Conservation (phyloP, 192 early-diverging fungal species). For the Neocallimastix lanati region DNA sequence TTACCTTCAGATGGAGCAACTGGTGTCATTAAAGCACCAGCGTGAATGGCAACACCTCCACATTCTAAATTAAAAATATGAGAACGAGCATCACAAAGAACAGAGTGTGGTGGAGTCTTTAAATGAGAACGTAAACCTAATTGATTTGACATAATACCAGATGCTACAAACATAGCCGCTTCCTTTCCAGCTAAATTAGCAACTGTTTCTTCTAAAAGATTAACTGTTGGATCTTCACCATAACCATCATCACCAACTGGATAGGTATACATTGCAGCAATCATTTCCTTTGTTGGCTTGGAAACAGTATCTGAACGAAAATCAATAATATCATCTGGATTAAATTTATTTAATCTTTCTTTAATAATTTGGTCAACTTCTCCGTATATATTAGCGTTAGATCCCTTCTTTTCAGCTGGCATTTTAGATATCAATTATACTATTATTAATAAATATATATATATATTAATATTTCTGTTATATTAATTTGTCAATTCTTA, state of each 20-base stretch:
- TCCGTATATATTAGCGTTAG: neutral
- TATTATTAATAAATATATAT: no score
- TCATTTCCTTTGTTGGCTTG: conserved; percentile 33
- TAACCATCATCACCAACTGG: conserved; percentile 48
- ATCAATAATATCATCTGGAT: conserved; percentile 2
- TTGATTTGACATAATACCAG: conserved; percentile 64
- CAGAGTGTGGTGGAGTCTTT: conserved; percentile 52
- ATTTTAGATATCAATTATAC: neutral
- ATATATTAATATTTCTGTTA: no score
- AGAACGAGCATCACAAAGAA: conserved; percentile 53
- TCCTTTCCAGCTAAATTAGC: conserved; percentile 58
- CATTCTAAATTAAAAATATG: conserved; percentile 68
- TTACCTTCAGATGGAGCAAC: conserved; percentile 26
- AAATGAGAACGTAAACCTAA: conserved; percentile 61
- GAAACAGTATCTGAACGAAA: conserved; percentile 28
- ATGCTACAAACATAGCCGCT: conserved; percentile 58
- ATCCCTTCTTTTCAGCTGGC: neutral
- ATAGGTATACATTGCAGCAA: conserved; percentile 27
- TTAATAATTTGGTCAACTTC: neutral
- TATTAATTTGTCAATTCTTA: no score
- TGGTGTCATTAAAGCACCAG: conserved; percentile 33
- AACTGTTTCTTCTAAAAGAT: conserved; percentile 46
- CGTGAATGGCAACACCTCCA: conserved; percentile 58
- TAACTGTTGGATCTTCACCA: conserved; percentile 60
- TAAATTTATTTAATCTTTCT: neutral